Base-by-base conservation (phyloP, 352 stramenopile genomes). In the Globisporangium emineosum region DNA sequence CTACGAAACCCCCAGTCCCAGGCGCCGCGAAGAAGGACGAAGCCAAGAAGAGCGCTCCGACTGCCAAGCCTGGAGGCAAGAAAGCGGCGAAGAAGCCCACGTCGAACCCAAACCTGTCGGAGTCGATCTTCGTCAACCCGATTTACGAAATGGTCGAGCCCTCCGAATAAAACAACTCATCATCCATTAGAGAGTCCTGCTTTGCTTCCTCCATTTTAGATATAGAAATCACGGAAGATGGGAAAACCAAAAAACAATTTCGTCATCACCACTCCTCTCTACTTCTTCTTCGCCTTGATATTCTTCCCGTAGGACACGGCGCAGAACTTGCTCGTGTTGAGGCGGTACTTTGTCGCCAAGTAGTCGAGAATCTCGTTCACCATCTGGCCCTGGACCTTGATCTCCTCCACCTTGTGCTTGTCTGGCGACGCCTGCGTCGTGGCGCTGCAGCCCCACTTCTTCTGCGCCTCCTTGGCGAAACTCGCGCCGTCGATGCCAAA, bases 361-460 rank as follows among this genome's bases (percentile, higher is more conserved):
- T 83, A 88, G 21, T 78, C 72, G 40, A 91, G 65, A 21, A 96
- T 74, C 35, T 94, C 87, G 63, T 90, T 88, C 35, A 81, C 75
- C 73, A 94, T 86, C 43, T 96, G 83, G 13, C 87, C 87, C 66
- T 93, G 84, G 19, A 96, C 68, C 47, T 86, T 77, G 62, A 96
- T 85, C 67, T 96, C 83, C 29, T 93, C 77, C 1, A 73, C 73
- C 27, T 80, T 83, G 43, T 72, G 76, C 68, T 93, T 92, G 56
- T 91, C 82, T 21, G 81, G 68, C 0, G 73, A 80, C 15, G 67
- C 3, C 47, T 85, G 77, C 40, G 79, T 62, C 25, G 80, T 69
- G 25, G 84, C 86, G 56, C 80, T 90, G 62, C 80, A 94, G 17
- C 85, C 87, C 85, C 85, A 96, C 50, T 88, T 93, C 64, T 92